Evolutionary conservation across 805 yeast species (phyloP).

Genomic region (Cephaloascus albidus): DNA sequence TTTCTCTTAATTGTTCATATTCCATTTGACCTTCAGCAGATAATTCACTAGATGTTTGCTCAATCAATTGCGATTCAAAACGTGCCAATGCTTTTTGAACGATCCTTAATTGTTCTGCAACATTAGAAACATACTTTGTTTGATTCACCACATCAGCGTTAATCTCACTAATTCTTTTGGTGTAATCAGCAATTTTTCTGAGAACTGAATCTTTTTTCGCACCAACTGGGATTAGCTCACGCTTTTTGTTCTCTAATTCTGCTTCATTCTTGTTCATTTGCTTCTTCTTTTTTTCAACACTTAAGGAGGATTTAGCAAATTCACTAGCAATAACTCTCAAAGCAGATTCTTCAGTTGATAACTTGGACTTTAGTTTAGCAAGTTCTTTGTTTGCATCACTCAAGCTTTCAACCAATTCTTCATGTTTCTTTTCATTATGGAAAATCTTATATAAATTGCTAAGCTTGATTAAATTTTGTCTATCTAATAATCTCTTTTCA

Average conservation of each 20-base stretch:
- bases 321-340: slow-evolving; percentile 21
- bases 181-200: slow-evolving; percentile 36
- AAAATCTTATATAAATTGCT: slow-evolving; percentile 57
- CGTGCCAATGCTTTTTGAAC: slow-evolving; percentile 28
- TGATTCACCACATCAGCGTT: slow-evolving; percentile 46
- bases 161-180: slow-evolving; percentile 40
- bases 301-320: slow-evolving; percentile 36
- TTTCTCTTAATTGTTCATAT: slow-evolving; percentile 49
- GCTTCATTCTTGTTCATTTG: slow-evolving; percentile 23
- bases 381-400: slow-evolving; percentile 25
- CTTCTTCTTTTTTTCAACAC: slow-evolving; percentile 28
- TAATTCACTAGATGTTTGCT: slow-evolving; percentile 11
- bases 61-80: slow-evolving; percentile 20
- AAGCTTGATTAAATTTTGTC: slow-evolving; percentile 32
- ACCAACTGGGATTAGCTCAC: slow-evolving; percentile 51
- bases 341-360: slow-evolving; percentile 16
- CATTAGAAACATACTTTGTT: slow-evolving; percentile 24
- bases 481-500: slow-evolving; percentile 43
- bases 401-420: slow-evolving; percentile 21
- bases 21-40: slow-evolving; percentile 43
- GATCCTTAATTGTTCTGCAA: slow-evolving; percentile 37
- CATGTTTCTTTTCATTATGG: slow-evolving; percentile 41
- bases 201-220: slow-evolving; percentile 42
- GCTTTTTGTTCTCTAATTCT: slow-evolving; percentile 32
- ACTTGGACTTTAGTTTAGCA: slow-evolving; percentile 18